Base-by-base conservation (phyloP, 2,329 filamentous ascomycete species). In the Sphaerostilbella broomeana region DNA sequence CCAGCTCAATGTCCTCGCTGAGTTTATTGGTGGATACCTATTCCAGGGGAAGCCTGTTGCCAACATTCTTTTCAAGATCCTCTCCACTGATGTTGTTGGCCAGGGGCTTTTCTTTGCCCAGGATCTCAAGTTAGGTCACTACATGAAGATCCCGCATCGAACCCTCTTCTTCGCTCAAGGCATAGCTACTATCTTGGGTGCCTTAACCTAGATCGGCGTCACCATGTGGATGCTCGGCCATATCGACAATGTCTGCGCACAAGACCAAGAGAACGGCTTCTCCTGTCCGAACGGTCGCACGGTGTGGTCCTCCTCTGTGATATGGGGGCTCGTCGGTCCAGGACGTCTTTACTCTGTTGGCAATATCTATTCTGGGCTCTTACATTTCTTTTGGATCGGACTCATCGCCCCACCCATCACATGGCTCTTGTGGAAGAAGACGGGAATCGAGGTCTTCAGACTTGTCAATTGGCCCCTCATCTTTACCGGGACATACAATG, bases 241-340 rank as follows among this genome's bases (percentile, higher is more conserved):
- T 36, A 77, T 80, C 43, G 49, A 60, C 1, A 56, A 63, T 5
- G 65, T 78, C 13, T 79, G 76, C 56, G 56, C 56, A 1, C 43
- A 50, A 3, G 48, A 66, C 7, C 64, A 72, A 31, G 47, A 57
- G 6, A 66, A 70, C 35, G 65, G 69, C 13, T 78, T 74, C 54
- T 69, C 48, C 2, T 60, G 57, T 24, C 57, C 57, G 13, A 59
- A 59, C 21, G 58, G 55, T 1, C 50, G 52, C 22, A 58, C 61
- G 6, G 55, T 64, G 53, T 78, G 76, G 57, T 75, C 69, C 18
- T 69, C 67, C 4, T 75, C 71, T 6, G 61, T 75, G 30, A 67
- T 75, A 38, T 75, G 72, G 73, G 75, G 75, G 21, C 60, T 72
- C 12, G 72, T 79, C 17, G 75, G 75, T 0, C 75, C 75, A 1